Percentiles rank a stretch among this genome's conserved stretches.
Evolutionary conservation across 208 protist species (phyloP).

Genomic region (Herpetomonas samuelpessoai): DNA sequence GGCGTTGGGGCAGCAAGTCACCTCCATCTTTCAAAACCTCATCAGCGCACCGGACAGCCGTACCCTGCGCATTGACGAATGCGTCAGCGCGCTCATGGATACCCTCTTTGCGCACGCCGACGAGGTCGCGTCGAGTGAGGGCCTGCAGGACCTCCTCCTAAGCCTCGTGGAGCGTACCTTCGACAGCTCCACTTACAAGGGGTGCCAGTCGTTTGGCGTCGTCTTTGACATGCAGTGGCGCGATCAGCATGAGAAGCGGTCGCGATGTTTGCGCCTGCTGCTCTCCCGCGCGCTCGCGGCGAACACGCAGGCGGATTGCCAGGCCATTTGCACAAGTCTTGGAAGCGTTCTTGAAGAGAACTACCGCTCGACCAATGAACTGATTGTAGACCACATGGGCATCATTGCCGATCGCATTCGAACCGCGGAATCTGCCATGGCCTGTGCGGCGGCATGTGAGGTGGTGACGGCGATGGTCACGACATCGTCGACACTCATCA

Average conservation of each 20-base stretch:
- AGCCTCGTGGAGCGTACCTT: conserved; percentile 63
- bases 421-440: conserved; percentile 15
- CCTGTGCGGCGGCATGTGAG: conserved; percentile 56
- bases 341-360: conserved; percentile 72
- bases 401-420: conserved; percentile 24
- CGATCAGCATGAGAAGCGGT: conserved; percentile 79
- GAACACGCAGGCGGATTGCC: conserved; percentile 37
- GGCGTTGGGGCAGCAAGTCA: conserved; percentile 66
- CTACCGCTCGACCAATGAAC: conserved; percentile 63
- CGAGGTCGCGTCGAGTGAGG: conserved; percentile 49
- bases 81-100: conserved; percentile 66
- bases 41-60: conserved; percentile 50
- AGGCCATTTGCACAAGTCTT: conserved; percentile 34
- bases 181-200: conserved; percentile 49
- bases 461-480: conserved; percentile 67
- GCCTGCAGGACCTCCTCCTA: conserved; percentile 59
- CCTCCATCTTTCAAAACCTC: conserved; percentile 73
- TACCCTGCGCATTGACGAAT: conserved; percentile 61
- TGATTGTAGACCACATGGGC: conserved; percentile 47
- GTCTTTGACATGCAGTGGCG: conserved; percentile 78
- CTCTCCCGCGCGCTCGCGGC: conserved; percentile 49
- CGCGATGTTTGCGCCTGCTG: conserved; percentile 54
- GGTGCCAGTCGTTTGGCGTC: conserved; percentile 66
- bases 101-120: conserved; percentile 66
- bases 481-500: conserved; percentile 51